Evolutionary conservation across 495 filamentous ascomycete genomes (phyloP).

Genomic region (Usnea hakonensis): DNA sequence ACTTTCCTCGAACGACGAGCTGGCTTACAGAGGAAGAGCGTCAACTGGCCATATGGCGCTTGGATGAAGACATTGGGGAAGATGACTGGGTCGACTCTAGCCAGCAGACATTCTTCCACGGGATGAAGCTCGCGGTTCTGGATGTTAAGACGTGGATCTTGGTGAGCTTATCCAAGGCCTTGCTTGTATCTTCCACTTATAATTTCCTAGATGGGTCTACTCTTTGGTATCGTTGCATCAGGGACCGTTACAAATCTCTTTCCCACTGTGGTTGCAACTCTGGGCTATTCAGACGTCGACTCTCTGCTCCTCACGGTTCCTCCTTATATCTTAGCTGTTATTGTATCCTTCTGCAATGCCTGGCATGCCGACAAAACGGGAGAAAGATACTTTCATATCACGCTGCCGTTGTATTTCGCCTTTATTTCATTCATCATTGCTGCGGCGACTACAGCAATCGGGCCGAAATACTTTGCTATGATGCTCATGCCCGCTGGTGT

Average conservation of each 20-base stretch:
- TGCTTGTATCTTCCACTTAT: conserved; percentile 13
- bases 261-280: conserved; percentile 70
- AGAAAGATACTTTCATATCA: conserved; percentile 73
- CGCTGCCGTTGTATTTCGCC: conserved; percentile 57
- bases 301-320: conserved; percentile 73
- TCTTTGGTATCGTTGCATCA: conserved; percentile 66
- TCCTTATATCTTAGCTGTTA: conserved; percentile 63
- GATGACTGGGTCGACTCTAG: conserved; percentile 62
- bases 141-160: conserved; percentile 70
- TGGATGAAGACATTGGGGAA: conserved; percentile 72
- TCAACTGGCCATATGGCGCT: conserved; percentile 57
- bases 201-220: conserved; percentile 49
- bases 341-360: conserved; percentile 67
- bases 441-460: conserved; percentile 55
- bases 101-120: conserved; percentile 58
- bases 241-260: conserved; percentile 85
- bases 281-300: conserved; percentile 57
- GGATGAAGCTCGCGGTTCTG: conserved; percentile 59
- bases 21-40: conserved; percentile 68
- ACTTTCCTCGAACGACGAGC: conserved; percentile 69
- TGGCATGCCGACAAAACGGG: conserved; percentile 73
- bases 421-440: conserved; percentile 69
- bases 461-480: conserved; percentile 70
- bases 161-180: conserved; percentile 29
- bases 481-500: conserved; percentile 64